Evolutionary conservation across 148 eudicot genomes (phyloP), one percentile per base, ranked within the genome.

Genomic region (Arctostaphylos glauca): DNA sequence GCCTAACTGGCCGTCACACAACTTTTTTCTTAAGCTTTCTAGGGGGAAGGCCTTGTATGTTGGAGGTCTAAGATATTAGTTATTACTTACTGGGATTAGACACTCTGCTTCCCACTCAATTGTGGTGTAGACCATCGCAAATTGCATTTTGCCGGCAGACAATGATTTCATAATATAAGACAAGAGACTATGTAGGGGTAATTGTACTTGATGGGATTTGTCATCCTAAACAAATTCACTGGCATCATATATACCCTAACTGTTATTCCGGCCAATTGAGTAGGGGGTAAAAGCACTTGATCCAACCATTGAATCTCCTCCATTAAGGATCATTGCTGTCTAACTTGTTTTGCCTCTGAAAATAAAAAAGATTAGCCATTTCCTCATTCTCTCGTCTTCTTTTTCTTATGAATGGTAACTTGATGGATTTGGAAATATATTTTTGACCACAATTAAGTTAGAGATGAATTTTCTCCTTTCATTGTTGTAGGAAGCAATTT

Each of bases 401-500:
- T 31, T 31, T 0, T 31, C 38, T 31, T 31, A 31, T 31, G 38
- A 31, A 31, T 31, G 38, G 38, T 31, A 0, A 31, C 38, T 31
- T 1, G 38, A 31, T 31, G 38, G 38, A 31, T 31, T 31, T 1
- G 38, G 0, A 31, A 31, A 31, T 31, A 31, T 31, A 31, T 31
- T 31, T 31, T 31, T 31, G 0, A 31, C 38, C 38, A 31, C 38
- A 31, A 31, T 31, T 31, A 31, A 31, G 38, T 31, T 31, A 1
- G 38, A 31, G 38, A 31, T 31, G 38, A 31, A 31, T 77, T 54
- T 54, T 8, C 44, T 43, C n/a, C 25, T 53, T 53, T 60, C 25
- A 4, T 48, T n/a, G 9, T 73, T 60, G 84, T 79, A 94, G 98
- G 95, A 91, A 86, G 86, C 92, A 9, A 84, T 94, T 85, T 79